Conservation (phyloP, 139 green algal species). For the Gonium pectorale region DNA sequence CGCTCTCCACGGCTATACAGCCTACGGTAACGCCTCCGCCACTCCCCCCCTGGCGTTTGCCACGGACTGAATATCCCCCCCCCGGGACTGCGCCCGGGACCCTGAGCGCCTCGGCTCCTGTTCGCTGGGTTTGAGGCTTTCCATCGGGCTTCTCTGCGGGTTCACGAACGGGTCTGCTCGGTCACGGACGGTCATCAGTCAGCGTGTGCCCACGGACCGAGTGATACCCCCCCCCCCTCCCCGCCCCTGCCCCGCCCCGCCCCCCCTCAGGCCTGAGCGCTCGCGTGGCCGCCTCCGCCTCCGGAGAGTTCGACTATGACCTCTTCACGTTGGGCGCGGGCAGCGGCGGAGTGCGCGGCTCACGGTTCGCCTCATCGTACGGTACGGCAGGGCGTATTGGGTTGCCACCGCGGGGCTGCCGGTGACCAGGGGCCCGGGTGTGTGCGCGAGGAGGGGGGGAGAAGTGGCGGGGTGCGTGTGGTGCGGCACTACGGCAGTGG, state of each 20-base stretch:
- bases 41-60: too few relatives aligned
- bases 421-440: too few relatives aligned
- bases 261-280: background rate
- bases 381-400: slow-evolving; percentile 58
- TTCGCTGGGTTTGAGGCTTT: background rate
- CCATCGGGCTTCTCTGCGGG: background rate
- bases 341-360: slow-evolving; percentile 86
- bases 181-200: background rate
- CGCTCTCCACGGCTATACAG: too few relatives aligned
- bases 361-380: slow-evolving; percentile 79
- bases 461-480: too few relatives aligned
- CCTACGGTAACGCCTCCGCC: too few relatives aligned
- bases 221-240: background rate
- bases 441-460: too few relatives aligned
- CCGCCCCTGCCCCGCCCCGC: background rate
- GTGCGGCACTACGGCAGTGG: too few relatives aligned
- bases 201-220: background rate
- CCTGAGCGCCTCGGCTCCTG: too few relatives aligned
- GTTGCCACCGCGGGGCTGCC: too few relatives aligned
- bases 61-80: too few relatives aligned
- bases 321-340: slow-evolving; percentile 94
- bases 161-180: background rate
- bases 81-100: too few relatives aligned
- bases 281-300: background rate
- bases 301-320: slow-evolving; percentile 77